phyloP scores from a whole-genome alignment of 108 stramenopile species.

The Nitzschia sp. region DNA sequence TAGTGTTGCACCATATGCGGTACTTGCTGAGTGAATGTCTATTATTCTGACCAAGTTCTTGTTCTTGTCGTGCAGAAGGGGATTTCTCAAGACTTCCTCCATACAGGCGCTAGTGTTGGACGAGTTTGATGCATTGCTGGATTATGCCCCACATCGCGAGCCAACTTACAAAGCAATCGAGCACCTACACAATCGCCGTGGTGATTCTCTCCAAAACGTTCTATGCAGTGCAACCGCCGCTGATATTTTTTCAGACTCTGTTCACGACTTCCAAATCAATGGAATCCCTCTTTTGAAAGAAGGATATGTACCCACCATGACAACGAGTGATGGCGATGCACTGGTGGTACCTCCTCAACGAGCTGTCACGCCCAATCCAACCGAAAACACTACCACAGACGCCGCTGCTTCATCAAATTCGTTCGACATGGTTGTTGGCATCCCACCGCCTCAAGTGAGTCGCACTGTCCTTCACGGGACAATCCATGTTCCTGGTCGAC shows the following conservation, averaged over 20 bases:
- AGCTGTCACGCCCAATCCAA: background rate
- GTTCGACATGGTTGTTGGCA: too few relatives aligned
- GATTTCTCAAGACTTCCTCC: constrained; percentile 61
- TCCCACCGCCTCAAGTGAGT: constrained; percentile 51
- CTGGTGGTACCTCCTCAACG: constrained; percentile 40
- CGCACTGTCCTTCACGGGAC: constrained; percentile 80
- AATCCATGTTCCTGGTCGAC: constrained; percentile 69
- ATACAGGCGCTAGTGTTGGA: constrained; percentile 75
- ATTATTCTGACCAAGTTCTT: background rate
- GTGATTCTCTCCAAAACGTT: constrained; percentile 50
- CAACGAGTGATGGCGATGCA: constrained; percentile 64
- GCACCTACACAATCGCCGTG: constrained; percentile 60
- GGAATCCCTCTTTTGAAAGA: constrained; percentile 45
- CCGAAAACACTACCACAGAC: background rate
- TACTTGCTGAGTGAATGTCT: background rate
- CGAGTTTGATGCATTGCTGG: constrained; percentile 86
- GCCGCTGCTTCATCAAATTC: constrained; percentile 5
- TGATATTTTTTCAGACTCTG: constrained; percentile 31
- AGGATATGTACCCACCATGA: constrained; percentile 71
- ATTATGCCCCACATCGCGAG: constrained; percentile 76
- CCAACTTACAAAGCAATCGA: constrained; percentile 71
- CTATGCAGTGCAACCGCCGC: constrained; percentile 84
- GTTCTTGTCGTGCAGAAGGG: constrained; percentile 32
- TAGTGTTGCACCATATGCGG: too few relatives aligned
- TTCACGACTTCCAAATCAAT: constrained; percentile 30